Evolutionary conservation across 208 protist genomes (phyloP), one percentile per base, ranked within the genome.

Genomic region (Jaenimonas drosophilae): DNA sequence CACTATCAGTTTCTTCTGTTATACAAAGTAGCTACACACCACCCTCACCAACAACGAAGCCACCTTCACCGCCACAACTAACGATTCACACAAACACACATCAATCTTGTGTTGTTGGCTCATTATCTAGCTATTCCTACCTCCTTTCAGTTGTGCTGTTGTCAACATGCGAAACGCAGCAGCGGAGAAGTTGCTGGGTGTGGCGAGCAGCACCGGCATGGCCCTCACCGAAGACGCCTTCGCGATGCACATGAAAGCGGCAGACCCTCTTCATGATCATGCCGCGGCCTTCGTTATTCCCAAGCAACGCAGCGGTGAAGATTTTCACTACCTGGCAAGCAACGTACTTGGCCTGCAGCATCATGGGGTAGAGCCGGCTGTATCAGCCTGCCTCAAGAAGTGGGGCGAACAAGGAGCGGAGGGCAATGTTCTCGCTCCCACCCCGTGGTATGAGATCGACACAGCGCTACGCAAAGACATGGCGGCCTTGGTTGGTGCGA

Each of bases 281-380:
- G 73, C 74, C 54, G 32, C 53, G 1, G 42, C 58, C 25, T 92
- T 73, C 54, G 54, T 69, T 50, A 60, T 89, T 32, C 84, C 84
- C 11, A 49, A 55, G 14, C 49, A 38, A 30, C 71, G 60, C 28
- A 59, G 72, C 32, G 71, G 69, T 14, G 49, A 55, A 0, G 29
- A 48, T 1, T 69, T 62, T 44, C 38, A 87, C 7, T 97, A 96
- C 73, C 57, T 96, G 4, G 90, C 82, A 38, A 80, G 83, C 27
- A 90, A 96, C 62, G 77, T 81, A 17, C 56, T 97, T 12, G 93
- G 93, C 17, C 62, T 94, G 24, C 82, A 95, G 71, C 91, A 95
- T 61, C 62, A 66, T 19, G 67, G 64, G 30, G 70, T 88, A 11
- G 55, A 71, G 39, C 40, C 61, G 0, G 59, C 73, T 24, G 60